Percentiles rank a stretch among this genome's conserved stretches.
phyloP scores from a whole-genome alignment of 306 rosid species.

The Lathyrus aphaca region DNA sequence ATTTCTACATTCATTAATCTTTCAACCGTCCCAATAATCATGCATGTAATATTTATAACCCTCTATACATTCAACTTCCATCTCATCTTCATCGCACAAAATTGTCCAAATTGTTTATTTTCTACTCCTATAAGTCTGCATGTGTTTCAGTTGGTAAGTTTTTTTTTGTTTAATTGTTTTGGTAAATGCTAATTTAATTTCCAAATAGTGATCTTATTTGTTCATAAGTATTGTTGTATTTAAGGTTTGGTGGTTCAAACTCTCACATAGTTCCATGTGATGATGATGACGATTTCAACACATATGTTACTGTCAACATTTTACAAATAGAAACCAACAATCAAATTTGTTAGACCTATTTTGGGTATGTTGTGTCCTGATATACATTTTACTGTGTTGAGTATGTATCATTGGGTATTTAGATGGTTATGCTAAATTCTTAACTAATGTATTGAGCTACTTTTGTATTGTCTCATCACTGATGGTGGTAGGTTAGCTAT shows the following conservation, averaged over 20 bases:
- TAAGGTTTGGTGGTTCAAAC: slow-evolving; percentile 49
- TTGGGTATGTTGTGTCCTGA: slow-evolving; percentile 60
- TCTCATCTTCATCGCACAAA: too few relatives aligned
- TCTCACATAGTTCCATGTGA: slow-evolving; percentile 75
- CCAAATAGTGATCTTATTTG: slow-evolving; percentile 1
- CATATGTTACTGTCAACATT: slow-evolving; percentile 49
- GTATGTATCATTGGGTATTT: too few relatives aligned
- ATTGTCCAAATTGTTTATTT: too few relatives aligned
- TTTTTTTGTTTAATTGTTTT: neutral
- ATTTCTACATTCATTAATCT: too few relatives aligned
- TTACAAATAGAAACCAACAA: slow-evolving; percentile 95
- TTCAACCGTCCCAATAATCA: too few relatives aligned
- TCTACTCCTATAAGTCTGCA: slow-evolving; percentile 51
- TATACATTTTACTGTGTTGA: neutral
- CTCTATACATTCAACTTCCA: too few relatives aligned
- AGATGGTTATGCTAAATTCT: too few relatives aligned
- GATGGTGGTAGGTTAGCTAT: too few relatives aligned
- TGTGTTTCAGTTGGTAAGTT: slow-evolving; percentile 61
- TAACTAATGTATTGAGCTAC: too few relatives aligned
- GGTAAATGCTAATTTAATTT: slow-evolving; percentile 2
- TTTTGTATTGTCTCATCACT: too few relatives aligned
- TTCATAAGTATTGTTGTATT: slow-evolving; percentile 22
- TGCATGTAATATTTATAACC: too few relatives aligned
- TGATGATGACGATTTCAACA: slow-evolving; percentile 45
- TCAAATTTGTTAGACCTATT: slow-evolving; percentile 78